Evolutionary conservation across 306 rosid genomes (phyloP), one percentile per base, ranked within the genome.

Genomic region (Quercus alba): DNA sequence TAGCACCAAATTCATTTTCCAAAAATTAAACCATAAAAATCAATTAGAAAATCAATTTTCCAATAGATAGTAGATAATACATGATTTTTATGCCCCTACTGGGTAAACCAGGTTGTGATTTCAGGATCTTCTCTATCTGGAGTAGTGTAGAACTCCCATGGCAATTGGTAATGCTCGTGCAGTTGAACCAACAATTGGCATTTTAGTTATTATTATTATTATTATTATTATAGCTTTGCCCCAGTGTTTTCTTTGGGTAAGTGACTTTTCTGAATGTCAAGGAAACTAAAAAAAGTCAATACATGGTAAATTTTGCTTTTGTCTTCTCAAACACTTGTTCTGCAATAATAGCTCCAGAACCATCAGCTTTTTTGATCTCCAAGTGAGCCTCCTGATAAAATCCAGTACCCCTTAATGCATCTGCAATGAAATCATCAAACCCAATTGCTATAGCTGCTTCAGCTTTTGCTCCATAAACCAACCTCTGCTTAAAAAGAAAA

Each of bases 301-400:
- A 84, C 77, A 89, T 63, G 74, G 77, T 35, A 66, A 92, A 91
- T 69, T 91, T 89, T 46, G 81, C 85, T 88, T 85, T 94, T 33
- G 97, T 91, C 78, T 86, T 89, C 89, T 91, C 97, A 77, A 94
- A 92, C 41, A 94, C 97, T 84, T 92, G 92, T 79, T 91, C 98
- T 6, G 97, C 97, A 30, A 90, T 85, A 20, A 82, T 63, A 19
- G 97, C 98, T 17, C 88, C 93, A 11, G 78, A 87, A 23, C 94
- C 97, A 56, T 92, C 97, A 0, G 97, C 97, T 82, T 87, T 85
- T 84, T 94, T 94, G 18, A 92, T 91, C 87, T 94, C 98, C 86
- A 94, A 6, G 41, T 85, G 81, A 54, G 92, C 87, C 81, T 94
- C 89, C 84, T 92, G 92, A 75, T 86, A 90, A 78, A 52, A 80